Evolutionary conservation across 805 yeast genomes (phyloP).

Genomic region (Monosporozyma yasuniensis): DNA sequence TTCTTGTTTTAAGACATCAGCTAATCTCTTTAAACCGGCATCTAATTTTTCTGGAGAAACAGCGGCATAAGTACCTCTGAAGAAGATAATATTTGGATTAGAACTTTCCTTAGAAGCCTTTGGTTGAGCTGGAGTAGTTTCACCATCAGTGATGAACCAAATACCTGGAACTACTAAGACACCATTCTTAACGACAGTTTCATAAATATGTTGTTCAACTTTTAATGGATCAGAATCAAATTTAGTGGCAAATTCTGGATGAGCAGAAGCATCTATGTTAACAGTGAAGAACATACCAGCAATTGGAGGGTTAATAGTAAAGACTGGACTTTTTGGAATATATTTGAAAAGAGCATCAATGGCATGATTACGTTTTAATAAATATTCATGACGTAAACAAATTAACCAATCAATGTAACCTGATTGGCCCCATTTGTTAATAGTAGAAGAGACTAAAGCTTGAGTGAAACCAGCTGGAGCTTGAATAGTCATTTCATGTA

Average conservation of each 20-base stretch:
- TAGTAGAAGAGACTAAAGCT: constrained; percentile 57
- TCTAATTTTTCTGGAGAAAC: constrained; percentile 59
- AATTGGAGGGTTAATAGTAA: constrained; percentile 48
- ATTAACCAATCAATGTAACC: constrained; percentile 89
- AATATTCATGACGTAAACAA: constrained; percentile 73
- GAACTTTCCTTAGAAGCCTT: constrained; percentile 34
- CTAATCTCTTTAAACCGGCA: constrained; percentile 58
- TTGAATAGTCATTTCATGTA: constrained; percentile 77
- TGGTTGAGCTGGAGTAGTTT: constrained; percentile 51
- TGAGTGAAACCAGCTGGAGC: constrained; percentile 75
- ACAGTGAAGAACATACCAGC: constrained; percentile 87
- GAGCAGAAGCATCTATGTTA: constrained; percentile 64
- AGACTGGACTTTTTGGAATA: constrained; percentile 30
- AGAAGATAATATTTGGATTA: constrained; percentile 46
- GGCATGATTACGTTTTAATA: constrained; percentile 80
- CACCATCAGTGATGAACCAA: constrained; percentile 59
- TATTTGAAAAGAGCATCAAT: constrained; percentile 60
- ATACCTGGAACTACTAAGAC: constrained; percentile 74
- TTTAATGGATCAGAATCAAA: constrained; percentile 49
- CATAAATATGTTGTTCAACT: constrained; percentile 58
- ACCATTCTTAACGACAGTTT: constrained; percentile 50
- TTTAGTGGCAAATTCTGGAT: constrained; percentile 60
- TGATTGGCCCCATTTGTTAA: constrained; percentile 81
- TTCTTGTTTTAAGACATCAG: constrained; percentile 52
- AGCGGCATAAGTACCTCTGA: constrained; percentile 86